Conservation (phyloP, 2,329 filamentous ascomycete species). For the Claviceps citrina region DNA sequence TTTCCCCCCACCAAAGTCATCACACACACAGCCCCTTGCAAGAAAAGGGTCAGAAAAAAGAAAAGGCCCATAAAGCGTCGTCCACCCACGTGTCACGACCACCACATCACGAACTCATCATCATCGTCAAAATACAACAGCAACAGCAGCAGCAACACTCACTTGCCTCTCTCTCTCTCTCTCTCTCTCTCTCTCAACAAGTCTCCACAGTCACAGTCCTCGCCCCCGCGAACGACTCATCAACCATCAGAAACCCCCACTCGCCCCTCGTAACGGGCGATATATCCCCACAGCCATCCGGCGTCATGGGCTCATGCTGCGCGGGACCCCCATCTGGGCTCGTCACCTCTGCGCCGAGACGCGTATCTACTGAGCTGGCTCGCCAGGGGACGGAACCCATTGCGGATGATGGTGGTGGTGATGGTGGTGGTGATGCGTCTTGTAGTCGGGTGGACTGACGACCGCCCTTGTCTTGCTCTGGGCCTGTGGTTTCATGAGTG, state of each 20-base stretch:
- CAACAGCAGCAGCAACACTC: too few species aligned
- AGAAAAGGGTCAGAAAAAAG: too few species aligned
- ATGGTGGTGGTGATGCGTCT: not conserved
- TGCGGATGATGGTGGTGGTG: constrained; percentile 3
- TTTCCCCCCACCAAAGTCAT: too few species aligned
- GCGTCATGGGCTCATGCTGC: constrained; percentile 35
- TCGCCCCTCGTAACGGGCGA: constrained; percentile 46
- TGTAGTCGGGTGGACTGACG: not conserved
- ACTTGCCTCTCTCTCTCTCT: not conserved
- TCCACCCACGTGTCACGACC: too few species aligned
- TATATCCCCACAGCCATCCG: constrained; percentile 45
- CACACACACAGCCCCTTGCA: too few species aligned
- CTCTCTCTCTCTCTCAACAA: constrained; percentile 21
- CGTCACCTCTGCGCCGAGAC: constrained; percentile 19
- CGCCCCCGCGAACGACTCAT: constrained; percentile 26
- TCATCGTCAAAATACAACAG: too few species aligned
- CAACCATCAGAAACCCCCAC: constrained; percentile 45
- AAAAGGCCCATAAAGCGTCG: too few species aligned
- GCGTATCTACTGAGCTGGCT: constrained; percentile 28
- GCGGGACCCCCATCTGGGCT: constrained; percentile 11
- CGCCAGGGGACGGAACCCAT: constrained; percentile 17
- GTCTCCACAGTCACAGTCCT: constrained; percentile 37
- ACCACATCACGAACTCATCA: too few species aligned
- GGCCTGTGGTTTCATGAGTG: not conserved
- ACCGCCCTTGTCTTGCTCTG: not conserved